Conservation (phyloP, 192 early-diverging fungal species). For the Mortierella claussenii region DNA sequence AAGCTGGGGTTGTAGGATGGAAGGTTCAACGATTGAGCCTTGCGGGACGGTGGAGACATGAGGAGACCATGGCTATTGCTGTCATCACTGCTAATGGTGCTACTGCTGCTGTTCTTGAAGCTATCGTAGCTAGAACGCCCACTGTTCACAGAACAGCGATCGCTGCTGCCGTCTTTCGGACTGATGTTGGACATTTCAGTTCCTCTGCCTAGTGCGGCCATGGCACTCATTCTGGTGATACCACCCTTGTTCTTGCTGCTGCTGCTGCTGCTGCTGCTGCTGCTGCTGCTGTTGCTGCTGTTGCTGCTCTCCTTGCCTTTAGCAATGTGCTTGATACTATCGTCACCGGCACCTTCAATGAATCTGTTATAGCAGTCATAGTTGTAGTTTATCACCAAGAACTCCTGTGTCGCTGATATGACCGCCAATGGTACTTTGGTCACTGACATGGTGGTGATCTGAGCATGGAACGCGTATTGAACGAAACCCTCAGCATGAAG, state of each 20-base stretch:
- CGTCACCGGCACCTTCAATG: not conserved
- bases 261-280: not conserved
- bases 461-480: constrained; percentile 9
- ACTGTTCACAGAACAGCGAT: not conserved
- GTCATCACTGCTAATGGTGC: not conserved
- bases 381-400: not conserved
- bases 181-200: not conserved
- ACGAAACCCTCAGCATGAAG: constrained; percentile 11
- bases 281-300: not conserved
- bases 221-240: no score
- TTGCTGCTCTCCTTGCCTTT: no score
- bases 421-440: not conserved
- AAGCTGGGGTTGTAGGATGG: not conserved
- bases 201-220: no score
- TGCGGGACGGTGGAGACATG: no score
- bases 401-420: not conserved
- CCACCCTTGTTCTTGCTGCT: no score
- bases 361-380: not conserved
- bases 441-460: not conserved
- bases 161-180: not conserved
- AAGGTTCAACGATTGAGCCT: no score
- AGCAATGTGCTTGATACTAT: no score
- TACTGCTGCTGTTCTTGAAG: not conserved
- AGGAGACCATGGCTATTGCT: not conserved
- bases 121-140: not conserved